Conservation (phyloP, 2,329 filamentous ascomycete genomes). For the Alternaria rosae region DNA sequence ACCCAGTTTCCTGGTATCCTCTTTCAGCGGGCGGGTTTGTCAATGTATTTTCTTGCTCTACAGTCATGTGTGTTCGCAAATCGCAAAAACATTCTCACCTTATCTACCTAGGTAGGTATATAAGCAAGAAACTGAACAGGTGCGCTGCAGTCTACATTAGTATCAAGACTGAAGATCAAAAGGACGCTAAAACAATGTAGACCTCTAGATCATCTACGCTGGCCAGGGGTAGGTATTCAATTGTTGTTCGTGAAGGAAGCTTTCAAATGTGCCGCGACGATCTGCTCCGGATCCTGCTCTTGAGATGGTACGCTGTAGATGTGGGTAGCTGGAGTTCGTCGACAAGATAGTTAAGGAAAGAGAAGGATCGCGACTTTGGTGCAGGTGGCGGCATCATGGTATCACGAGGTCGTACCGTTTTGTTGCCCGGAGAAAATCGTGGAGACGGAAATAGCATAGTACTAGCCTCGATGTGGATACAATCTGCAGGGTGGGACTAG, state of each 20-base stretch:
- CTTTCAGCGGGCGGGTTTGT: not conserved
- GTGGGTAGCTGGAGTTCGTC: accelerated
- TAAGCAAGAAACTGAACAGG: no score
- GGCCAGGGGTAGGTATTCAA: not conserved
- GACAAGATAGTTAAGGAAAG: not conserved
- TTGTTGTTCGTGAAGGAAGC: not conserved
- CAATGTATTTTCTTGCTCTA: not conserved
- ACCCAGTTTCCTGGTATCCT: not conserved
- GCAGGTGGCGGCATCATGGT: not conserved
- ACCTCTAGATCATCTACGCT: not conserved
- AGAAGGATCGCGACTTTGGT: not conserved
- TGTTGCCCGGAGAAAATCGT: not conserved
- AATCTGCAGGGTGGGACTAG: conserved; percentile 11
- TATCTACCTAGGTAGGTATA: no score
- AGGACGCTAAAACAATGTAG: not conserved
- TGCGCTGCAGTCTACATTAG: not conserved
- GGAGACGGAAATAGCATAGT: not conserved
- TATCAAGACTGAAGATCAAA: not conserved
- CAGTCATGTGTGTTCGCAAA: not conserved
- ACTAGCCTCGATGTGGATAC: conserved; percentile 6
- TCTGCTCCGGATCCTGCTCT: not conserved
- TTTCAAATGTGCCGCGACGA: not conserved
- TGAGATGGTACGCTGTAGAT: not conserved
- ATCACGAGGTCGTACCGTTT: not conserved
- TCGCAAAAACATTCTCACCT: no score